Evolutionary conservation across 192 early-diverging fungal species (phyloP).

Genomic region (Dissophora globulifera): DNA sequence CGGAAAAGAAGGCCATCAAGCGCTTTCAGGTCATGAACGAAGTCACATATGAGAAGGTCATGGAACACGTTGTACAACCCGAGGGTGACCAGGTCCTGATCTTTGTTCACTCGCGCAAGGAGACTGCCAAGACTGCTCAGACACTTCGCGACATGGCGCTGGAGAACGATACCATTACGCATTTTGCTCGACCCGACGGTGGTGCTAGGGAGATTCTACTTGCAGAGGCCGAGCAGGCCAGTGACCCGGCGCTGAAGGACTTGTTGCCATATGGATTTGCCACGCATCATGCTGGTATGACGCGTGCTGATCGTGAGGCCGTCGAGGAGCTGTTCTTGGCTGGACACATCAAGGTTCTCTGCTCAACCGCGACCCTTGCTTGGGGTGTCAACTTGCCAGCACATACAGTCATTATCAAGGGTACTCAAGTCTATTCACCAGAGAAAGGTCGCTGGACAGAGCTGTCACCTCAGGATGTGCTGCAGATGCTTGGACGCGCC

Average conservation of each 20-base stretch:
- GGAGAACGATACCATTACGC: conserved; percentile 84
- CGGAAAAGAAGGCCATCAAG: conserved; percentile 95
- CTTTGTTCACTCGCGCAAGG: conserved; percentile 98
- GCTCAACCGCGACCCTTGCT: conserved; percentile 96
- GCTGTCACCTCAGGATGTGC: conserved; percentile 93
- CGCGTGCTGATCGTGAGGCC: conserved; percentile 86
- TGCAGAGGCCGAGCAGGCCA: conserved; percentile 80
- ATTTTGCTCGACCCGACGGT: conserved; percentile 86
- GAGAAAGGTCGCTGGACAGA: conserved; percentile 97
- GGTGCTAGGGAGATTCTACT: conserved; percentile 86
- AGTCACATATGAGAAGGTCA: conserved; percentile 94
- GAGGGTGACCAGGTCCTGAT: conserved; percentile 88
- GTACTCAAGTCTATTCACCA: conserved; percentile 96
- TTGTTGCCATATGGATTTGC: conserved; percentile 95
- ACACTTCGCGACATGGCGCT: conserved; percentile 93
- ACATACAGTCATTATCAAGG: conserved; percentile 98
- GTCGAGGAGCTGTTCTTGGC: conserved; percentile 95
- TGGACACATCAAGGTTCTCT: conserved; percentile 91
- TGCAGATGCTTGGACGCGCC: conserved; percentile 98
- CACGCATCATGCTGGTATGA: conserved; percentile 98
- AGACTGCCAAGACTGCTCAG: conserved; percentile 95
- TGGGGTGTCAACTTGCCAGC: conserved; percentile 99
- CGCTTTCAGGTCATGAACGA: conserved; percentile 97
- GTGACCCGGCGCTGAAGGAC: conserved; percentile 88
- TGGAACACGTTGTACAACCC: conserved; percentile 81